Percentiles rank a stretch among this genome's conserved stretches.
These are phyloP conservation scores for Rauvolfia tetraphylla DNA, from an alignment of 257 asterid species.

Conservation along the genomic window DNA sequence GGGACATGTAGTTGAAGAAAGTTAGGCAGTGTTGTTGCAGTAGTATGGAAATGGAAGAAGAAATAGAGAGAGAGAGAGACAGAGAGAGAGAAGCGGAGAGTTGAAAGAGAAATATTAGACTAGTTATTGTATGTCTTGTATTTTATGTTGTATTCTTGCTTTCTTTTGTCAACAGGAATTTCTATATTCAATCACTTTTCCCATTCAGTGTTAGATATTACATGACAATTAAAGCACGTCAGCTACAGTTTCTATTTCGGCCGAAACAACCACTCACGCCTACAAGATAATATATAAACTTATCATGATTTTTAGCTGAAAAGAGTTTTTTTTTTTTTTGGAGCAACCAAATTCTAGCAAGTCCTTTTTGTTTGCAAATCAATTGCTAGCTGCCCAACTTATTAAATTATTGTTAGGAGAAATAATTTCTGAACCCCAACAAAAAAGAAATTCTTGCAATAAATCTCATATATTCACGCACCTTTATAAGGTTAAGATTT, in stretches of 20 bases:
- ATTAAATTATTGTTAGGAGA: not conserved
- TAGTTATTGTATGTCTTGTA: not conserved
- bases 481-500: no score
- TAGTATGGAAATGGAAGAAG: not conserved
- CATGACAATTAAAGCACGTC: not conserved
- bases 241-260: not conserved
- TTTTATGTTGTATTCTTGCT: not conserved
- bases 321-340: not conserved
- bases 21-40: not conserved
- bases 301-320: not conserved
- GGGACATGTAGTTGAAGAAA: conserved; percentile 22
- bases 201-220: not conserved
- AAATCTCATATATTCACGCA: no score
- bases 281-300: not conserved
- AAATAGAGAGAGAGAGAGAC: not conserved
- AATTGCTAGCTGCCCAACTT: not conserved
- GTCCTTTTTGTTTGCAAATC: not conserved
- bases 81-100: not conserved
- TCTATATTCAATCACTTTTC: not conserved
- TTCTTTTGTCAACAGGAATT: not conserved
- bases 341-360: not conserved
- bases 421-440: no score
- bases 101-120: not conserved
- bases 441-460: no score
- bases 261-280: not conserved